phyloP scores from a whole-genome alignment of 2,329 filamentous ascomycete species.

The Nothopassalora personata region DNA sequence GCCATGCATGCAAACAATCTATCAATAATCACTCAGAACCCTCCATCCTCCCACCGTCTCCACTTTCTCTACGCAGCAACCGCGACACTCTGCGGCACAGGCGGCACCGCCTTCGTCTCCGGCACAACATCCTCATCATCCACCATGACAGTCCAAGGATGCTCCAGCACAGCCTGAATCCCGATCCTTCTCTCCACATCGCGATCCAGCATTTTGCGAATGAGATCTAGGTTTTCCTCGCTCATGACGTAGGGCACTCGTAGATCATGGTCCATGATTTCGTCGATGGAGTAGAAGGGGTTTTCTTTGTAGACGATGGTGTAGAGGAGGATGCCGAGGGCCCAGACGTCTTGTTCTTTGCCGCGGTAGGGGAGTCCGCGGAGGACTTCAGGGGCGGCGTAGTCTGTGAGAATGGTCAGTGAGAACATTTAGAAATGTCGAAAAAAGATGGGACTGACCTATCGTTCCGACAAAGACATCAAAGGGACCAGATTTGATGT shows the following conservation, averaged over 20 bases:
- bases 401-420: slow-evolving; percentile 56
- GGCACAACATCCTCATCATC: slow-evolving; percentile 33
- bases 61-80: background rate
- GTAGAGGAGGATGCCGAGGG: slow-evolving; percentile 91
- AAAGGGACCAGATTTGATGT: slow-evolving; percentile 97
- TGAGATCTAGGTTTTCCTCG: slow-evolving; percentile 86
- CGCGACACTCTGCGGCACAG: background rate
- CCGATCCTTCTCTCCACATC: slow-evolving; percentile 76
- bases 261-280: slow-evolving; percentile 96
- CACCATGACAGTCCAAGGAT: slow-evolving; percentile 65
- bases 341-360: slow-evolving; percentile 98
- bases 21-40: background rate
- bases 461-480: slow-evolving; percentile 99
- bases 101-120: background rate
- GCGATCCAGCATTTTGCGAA: slow-evolving; percentile 86
- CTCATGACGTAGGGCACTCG: slow-evolving; percentile 83
- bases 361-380: slow-evolving; percentile 87
- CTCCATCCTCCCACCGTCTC: background rate
- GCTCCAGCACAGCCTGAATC: slow-evolving; percentile 82
- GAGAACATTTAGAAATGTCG: background rate
- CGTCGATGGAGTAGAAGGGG: slow-evolving; percentile 96
- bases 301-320: slow-evolving; percentile 99
- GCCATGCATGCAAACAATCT: background rate
- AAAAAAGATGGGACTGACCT: slow-evolving; percentile 54
- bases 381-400: slow-evolving; percentile 95